phyloP scores from a whole-genome alignment of 2,329 filamentous ascomycete genomes.

The Curvularia verruculosa region DNA sequence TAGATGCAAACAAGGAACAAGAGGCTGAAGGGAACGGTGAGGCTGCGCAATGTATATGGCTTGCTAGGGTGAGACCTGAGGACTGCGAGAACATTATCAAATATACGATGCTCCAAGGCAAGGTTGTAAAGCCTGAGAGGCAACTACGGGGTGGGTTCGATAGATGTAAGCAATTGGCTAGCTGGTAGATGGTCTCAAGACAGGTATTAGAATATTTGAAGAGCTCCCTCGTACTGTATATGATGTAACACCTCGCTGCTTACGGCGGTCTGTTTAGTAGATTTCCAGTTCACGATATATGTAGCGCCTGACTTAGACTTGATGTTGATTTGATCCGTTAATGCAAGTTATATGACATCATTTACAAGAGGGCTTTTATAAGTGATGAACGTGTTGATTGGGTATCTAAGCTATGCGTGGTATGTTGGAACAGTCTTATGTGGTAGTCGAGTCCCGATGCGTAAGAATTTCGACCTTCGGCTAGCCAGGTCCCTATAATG shows the following conservation, averaged over 20 bases:
- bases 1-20: slow-evolving; percentile 45
- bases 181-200: slow-evolving; percentile 68
- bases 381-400: background rate
- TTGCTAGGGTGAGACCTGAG: slow-evolving; percentile 81
- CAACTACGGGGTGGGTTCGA: slow-evolving; percentile 93
- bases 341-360: background rate
- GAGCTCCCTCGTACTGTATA: background rate
- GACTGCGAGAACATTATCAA: slow-evolving; percentile 91
- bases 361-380: background rate
- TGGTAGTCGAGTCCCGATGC: background rate
- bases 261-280: background rate
- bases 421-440: background rate
- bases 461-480: background rate
- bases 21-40: slow-evolving; percentile 47
- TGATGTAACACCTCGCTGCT: background rate
- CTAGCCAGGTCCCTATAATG: background rate
- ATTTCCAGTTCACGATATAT: background rate
- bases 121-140: slow-evolving; percentile 85
- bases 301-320: background rate
- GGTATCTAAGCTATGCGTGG: background rate
- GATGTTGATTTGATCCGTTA: background rate
- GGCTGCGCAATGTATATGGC: slow-evolving; percentile 90
- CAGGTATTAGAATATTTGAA: background rate
- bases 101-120: slow-evolving; percentile 90
- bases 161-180: slow-evolving; percentile 76